These are phyloP conservation scores for Amauroascus niger DNA, from an alignment of 2,329 filamentous ascomycete genomes.

Conservation along the genomic window DNA sequence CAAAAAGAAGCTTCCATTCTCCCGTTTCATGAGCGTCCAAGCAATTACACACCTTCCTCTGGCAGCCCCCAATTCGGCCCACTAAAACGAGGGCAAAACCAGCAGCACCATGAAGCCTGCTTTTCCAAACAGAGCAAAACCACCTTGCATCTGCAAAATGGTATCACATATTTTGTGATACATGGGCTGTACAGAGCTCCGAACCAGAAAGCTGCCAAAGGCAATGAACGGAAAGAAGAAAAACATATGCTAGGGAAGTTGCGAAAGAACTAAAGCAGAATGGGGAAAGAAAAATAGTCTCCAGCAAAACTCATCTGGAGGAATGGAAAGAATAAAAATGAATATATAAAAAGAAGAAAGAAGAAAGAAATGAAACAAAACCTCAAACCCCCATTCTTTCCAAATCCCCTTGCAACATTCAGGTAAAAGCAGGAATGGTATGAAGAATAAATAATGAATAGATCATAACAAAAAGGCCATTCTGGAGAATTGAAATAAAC, in stretches of 20 bases:
- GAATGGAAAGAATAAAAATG: constrained; percentile 9
- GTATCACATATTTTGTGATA: not conserved
- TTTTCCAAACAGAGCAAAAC: not conserved
- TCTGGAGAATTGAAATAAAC: constrained; percentile 3
- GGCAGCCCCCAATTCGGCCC: not conserved
- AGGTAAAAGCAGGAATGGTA: constrained; percentile 3
- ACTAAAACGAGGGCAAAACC: too few species aligned
- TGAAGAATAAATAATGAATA: constrained; percentile 6
- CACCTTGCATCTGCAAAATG: not conserved
- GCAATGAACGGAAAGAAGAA: not conserved
- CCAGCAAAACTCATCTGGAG: not conserved
- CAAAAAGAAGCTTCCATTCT: constrained; percentile 2
- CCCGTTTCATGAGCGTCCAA: not conserved
- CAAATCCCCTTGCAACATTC: not conserved
- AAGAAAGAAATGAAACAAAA: constrained; percentile 6
- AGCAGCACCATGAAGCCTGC: not conserved
- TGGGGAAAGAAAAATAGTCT: not conserved
- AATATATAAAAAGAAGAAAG: constrained; percentile 1
- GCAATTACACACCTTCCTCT: not conserved
- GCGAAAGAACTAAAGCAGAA: not conserved
- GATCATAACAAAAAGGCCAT: constrained; percentile 6
- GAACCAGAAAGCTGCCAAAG: not conserved
- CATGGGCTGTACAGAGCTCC: not conserved
- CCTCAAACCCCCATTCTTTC: constrained; percentile 1
- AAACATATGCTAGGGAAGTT: not conserved